Conservation (phyloP, 768 basidiomycete species). For the Crassisporium funariophilum region DNA sequence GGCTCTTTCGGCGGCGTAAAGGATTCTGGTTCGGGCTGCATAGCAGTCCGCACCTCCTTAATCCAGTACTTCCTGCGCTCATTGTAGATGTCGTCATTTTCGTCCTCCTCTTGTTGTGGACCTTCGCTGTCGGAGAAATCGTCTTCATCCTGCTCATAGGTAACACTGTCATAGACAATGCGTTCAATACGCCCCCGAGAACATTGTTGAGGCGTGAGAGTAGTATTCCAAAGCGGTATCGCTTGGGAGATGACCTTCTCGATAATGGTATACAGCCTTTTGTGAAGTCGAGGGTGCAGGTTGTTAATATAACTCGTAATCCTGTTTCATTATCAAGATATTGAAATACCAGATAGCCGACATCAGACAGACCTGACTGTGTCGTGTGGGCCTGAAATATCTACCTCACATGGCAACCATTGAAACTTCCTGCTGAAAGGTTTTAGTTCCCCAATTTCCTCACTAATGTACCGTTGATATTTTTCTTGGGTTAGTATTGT, state of each 20-base stretch:
- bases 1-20: slow-evolving; percentile 8
- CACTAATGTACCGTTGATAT: too few relatives aligned
- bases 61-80: slow-evolving; percentile 18
- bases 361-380: slow-evolving; percentile 17
- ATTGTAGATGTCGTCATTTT: slow-evolving; percentile 17
- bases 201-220: slow-evolving; percentile 18
- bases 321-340: slow-evolving; percentile 8
- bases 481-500: neutral
- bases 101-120: slow-evolving; percentile 17
- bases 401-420: slow-evolving; percentile 32
- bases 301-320: slow-evolving; percentile 47
- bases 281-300: slow-evolving; percentile 32
- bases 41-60: slow-evolving; percentile 6
- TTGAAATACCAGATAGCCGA: neutral
- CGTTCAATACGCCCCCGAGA: slow-evolving; percentile 9
- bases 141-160: slow-evolving; percentile 21
- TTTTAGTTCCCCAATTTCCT: too few relatives aligned
- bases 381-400: slow-evolving; percentile 24
- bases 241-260: slow-evolving; percentile 27
- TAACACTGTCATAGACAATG: slow-evolving; percentile 12
- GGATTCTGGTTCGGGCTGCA: slow-evolving; percentile 24
- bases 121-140: slow-evolving; percentile 12
- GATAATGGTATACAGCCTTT: slow-evolving; percentile 28
- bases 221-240: slow-evolving; percentile 35
- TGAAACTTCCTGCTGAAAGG: slow-evolving; percentile 30